Evolutionary conservation across 352 stramenopile species (phyloP), one percentile per base, ranked within the genome.

Genomic region (Phytophthora palmivora): DNA sequence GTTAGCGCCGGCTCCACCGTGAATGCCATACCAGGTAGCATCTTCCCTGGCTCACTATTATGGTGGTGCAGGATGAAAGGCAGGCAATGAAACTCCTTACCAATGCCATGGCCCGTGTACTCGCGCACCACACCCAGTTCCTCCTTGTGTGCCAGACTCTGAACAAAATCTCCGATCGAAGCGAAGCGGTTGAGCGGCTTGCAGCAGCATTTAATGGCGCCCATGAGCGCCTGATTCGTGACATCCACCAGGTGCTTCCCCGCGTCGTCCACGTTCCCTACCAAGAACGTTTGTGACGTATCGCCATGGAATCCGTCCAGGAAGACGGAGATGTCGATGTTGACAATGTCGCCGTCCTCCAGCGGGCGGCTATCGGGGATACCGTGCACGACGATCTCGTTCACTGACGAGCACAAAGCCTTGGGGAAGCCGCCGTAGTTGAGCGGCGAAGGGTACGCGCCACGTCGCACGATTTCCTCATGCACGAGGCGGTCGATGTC

Each of bases 1-100:
- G 88, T 97, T 28, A 99, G 79, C 56, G 98, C 98, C 2, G 97
- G 97, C 79, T 99, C 98, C 63, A 99, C 98, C 0, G 98, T 99
- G 80, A 99, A 99, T 19, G 98, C 94, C 96, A 99, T 98, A 21
- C 97, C 97, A 0, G 86, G 81, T 28, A 93, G 70, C 79, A 96
- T 93, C 45, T 87, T 62, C 16, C 80, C 88, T n/a, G 76, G 84
- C 66, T 84, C 83, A 21, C 78, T 70, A 61, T 98, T 98, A 32
- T 74, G 70, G 58, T 96, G 87, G 69, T 98, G 93, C 39, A 97
- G 64, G 48, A 99, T 97, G 77, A 98, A 98, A 9, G 97, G 97
- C 54, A 96, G 68, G 70, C 83, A 96, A 73, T 99, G 97, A 60
- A 99, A 99, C 42, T 96, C 87, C 30, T 88, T 71, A 33, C 93